Percentiles rank a stretch among this genome's conserved stretches.
These are phyloP conservation scores for Chalciporus sphaerocephalus DNA, from an alignment of 768 basidiomycete species.

Conservation along the genomic window DNA sequence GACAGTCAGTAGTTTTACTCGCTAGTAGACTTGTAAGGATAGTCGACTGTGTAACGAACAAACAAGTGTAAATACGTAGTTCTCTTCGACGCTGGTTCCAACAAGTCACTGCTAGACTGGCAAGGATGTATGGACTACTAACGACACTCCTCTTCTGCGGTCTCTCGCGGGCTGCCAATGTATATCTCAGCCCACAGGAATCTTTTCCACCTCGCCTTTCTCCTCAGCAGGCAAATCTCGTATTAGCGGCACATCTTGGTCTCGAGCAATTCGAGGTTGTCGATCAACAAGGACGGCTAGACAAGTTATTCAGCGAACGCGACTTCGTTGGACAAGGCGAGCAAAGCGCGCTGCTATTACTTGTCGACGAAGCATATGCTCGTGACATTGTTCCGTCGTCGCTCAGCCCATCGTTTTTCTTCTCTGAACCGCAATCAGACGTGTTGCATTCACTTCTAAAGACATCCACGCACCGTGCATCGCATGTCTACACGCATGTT, in stretches of 20 bases:
- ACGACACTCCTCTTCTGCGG: conserved; percentile 28
- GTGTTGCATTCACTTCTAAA: conserved; percentile 49
- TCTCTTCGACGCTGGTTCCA: neutral
- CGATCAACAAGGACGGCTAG: conserved; percentile 27
- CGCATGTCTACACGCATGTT: conserved; percentile 52
- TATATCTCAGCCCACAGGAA: conserved; percentile 54
- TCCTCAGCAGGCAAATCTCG: conserved; percentile 52
- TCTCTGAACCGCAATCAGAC: conserved; percentile 29
- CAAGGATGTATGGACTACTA: conserved; percentile 21
- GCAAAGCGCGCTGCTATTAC: conserved; percentile 49
- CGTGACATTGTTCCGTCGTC: conserved; percentile 53
- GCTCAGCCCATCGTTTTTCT: conserved; percentile 46
- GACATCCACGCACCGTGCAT: conserved; percentile 56
- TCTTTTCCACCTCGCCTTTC: conserved; percentile 39
- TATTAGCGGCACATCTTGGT: conserved; percentile 66
- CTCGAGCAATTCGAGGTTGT: conserved; percentile 60
- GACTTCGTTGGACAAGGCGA: conserved; percentile 55
- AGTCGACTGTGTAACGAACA: too few species aligned
- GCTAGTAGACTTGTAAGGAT: too few species aligned
- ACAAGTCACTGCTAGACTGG: neutral
- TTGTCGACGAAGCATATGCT: conserved; percentile 52
- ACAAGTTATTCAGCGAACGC: conserved; percentile 32
- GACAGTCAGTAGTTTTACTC: neutral
- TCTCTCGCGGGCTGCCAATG: conserved; percentile 47
- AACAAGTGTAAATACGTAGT: conserved; percentile 20